Conservation (phyloP, 2,329 filamentous ascomycete genomes). For the Aurifilum marmelostoma region DNA sequence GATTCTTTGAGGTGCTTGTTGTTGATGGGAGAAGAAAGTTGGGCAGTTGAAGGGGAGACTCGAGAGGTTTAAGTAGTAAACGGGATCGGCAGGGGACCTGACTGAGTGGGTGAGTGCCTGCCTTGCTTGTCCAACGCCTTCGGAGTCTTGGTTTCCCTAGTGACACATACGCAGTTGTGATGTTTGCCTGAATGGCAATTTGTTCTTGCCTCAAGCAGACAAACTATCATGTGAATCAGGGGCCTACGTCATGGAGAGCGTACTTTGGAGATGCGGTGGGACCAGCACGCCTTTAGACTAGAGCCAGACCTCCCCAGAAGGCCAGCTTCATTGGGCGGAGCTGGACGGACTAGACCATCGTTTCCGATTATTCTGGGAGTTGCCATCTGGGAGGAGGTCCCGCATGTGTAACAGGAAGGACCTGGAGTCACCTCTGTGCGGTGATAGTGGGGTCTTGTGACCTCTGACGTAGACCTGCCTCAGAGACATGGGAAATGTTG, state of each 20-base stretch:
- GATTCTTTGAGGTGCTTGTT: slow-evolving; percentile 15
- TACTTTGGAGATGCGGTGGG: neutral
- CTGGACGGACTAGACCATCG: slow-evolving; percentile 7
- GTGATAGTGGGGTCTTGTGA: neutral
- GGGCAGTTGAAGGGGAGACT: neutral
- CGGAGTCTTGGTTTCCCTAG: neutral
- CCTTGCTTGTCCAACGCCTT: neutral
- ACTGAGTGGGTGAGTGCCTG: neutral
- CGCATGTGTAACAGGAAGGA: neutral
- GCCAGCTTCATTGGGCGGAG: neutral
- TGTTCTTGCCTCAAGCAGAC: slow-evolving; percentile 9
- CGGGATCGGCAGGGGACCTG: slow-evolving; percentile 1
- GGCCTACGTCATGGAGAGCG: slow-evolving; percentile 12
- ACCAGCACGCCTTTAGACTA: slow-evolving; percentile 10
- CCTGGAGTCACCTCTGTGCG: neutral
- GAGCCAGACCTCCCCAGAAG: neutral
- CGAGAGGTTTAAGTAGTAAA: slow-evolving; percentile 11
- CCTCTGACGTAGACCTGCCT: slow-evolving; percentile 4
- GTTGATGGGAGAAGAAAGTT: slow-evolving; percentile 1
- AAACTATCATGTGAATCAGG: slow-evolving; percentile 7
- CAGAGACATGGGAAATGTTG: neutral
- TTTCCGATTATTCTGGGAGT: slow-evolving; percentile 3
- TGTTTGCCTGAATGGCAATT: neutral
- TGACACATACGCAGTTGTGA: neutral
- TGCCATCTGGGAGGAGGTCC: neutral